Base-by-base conservation (phyloP, 768 basidiomycete species). In the Tulasnella sp. region DNA sequence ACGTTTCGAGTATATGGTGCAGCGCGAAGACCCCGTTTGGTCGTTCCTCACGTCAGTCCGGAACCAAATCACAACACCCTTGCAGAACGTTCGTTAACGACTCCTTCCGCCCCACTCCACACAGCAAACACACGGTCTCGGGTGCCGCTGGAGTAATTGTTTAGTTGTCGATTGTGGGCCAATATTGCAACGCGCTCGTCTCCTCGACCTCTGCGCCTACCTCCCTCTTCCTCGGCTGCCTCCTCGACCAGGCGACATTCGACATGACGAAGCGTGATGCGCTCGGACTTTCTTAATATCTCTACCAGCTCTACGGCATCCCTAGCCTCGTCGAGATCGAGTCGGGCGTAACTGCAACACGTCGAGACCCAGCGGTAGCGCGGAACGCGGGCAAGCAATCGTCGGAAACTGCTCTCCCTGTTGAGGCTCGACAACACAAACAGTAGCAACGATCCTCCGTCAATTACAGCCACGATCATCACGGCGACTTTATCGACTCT, bases 91-190 rank as follows among this genome's bases (percentile, higher is more conserved):
- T 20, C 18, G 6, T 2, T 6, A 11, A 46, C 46, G 46, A 46
- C 37, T 37, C 37, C 37, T 14, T 14, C 11, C 18, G 14, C 46
- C 46, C 46, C 46, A 46, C 37, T 37, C 46, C 46, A 46, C 9
- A 2, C 46, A 46, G 37, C 37, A 37, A 37, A 37, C 37, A 37
- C 37, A 14, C 46, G 46, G 1, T 11, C 9, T 46, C 37, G 3
- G 37, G 46, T 72, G 7, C 37, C 37, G 6, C 37, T 6, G 37
- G 37, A 37, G 6, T 6, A 2, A 37, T 6, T 6, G 37, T 37
- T 77, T 2, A 18, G 50, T 7, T 8, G 2, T 37, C 6, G 14
- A 83, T 78, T 85, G 94, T 95, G 94, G 94, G 94, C 86, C 42
- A 42, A n/a, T n/a, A n/a, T n/a, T n/a, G n/a, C n/a, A 42, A 14